Percentiles rank a stretch among this genome's conserved stretches.
phyloP scores from a whole-genome alignment of 129 eudicot species.

The Cynara cardunculus region DNA sequence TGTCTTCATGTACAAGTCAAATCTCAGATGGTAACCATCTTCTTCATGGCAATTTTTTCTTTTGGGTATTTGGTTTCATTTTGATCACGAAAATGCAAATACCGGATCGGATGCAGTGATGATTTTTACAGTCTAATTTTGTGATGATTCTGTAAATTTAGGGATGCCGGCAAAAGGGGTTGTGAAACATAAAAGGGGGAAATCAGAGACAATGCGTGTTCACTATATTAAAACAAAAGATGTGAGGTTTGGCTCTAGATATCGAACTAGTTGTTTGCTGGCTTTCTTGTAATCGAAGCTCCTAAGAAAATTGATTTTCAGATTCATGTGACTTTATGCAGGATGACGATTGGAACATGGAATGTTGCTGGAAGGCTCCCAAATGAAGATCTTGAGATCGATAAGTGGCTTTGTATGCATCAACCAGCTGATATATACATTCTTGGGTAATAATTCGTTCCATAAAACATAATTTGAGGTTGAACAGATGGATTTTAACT shows the following conservation, averaged over 20 bases:
- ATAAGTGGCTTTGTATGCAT: slow-evolving; percentile 87
- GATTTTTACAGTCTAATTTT: neutral
- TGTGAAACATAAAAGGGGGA: slow-evolving; percentile 70
- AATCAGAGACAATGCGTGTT: slow-evolving; percentile 76
- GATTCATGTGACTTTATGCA: slow-evolving; percentile 18
- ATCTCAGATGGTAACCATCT: slow-evolving; percentile 28
- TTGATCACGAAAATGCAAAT: neutral
- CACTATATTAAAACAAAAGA: slow-evolving; percentile 86
- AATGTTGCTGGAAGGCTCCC: slow-evolving; percentile 95
- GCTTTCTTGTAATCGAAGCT: neutral
- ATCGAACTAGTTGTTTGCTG: slow-evolving; percentile 2
- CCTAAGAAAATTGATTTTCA: neutral
- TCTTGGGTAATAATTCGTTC: slow-evolving; percentile 59
- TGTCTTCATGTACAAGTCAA: slow-evolving; percentile 47
- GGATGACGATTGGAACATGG: slow-evolving; percentile 95
- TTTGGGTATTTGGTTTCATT: neutral
- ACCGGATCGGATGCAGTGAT: neutral
- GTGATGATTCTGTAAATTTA: slow-evolving; percentile 26
- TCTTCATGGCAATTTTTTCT: neutral
- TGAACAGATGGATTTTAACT: neutral
- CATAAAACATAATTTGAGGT: slow-evolving; percentile 4
- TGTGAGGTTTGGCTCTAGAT: slow-evolving; percentile 73
- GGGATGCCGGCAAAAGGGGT: slow-evolving; percentile 39
- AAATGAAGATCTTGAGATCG: slow-evolving; percentile 67
- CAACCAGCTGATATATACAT: slow-evolving; percentile 88